Conservation (phyloP, 139 green algal species). For the Tetradesmus lagerheimii region DNA sequence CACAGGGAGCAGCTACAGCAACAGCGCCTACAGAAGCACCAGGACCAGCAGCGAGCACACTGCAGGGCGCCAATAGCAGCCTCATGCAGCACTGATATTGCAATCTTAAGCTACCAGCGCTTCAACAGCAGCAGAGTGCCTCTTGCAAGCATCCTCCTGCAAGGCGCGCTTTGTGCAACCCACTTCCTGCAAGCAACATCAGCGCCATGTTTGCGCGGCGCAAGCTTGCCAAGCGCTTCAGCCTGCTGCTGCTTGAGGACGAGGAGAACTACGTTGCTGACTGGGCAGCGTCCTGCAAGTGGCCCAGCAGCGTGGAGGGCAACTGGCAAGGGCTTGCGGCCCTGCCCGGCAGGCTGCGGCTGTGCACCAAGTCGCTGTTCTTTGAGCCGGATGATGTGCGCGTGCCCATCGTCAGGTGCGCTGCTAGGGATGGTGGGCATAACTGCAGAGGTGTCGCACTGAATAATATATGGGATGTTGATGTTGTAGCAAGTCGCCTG, state of each 20-base stretch:
- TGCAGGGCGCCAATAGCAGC: neutral
- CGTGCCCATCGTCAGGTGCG: conserved; percentile 87
- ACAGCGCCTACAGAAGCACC: neutral
- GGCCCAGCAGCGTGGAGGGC: conserved; percentile 62
- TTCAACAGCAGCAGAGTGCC: too few species aligned
- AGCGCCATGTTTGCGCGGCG: conserved; percentile 37
- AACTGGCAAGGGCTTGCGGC: conserved; percentile 69
- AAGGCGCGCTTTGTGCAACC: neutral
- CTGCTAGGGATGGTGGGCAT: too few species aligned
- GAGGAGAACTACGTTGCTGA: conserved; percentile 84
- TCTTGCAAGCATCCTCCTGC: neutral
- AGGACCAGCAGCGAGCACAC: neutral
- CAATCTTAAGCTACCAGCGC: neutral
- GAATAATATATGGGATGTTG: too few species aligned
- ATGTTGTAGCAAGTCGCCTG: too few species aligned
- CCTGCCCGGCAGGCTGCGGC: conserved; percentile 81
- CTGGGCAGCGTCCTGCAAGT: conserved; percentile 67
- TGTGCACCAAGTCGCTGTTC: conserved; percentile 87
- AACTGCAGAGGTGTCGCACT: too few species aligned
- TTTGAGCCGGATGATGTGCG: conserved; percentile 89
- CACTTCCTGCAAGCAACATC: neutral
- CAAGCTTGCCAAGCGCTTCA: conserved; percentile 74
- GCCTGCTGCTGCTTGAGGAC: conserved; percentile 90
- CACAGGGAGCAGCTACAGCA: neutral
- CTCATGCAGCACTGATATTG: neutral